Evolutionary conservation across 805 yeast species (phyloP), one percentile per base, ranked within the genome.

Genomic region (Teunomyces atbi): DNA sequence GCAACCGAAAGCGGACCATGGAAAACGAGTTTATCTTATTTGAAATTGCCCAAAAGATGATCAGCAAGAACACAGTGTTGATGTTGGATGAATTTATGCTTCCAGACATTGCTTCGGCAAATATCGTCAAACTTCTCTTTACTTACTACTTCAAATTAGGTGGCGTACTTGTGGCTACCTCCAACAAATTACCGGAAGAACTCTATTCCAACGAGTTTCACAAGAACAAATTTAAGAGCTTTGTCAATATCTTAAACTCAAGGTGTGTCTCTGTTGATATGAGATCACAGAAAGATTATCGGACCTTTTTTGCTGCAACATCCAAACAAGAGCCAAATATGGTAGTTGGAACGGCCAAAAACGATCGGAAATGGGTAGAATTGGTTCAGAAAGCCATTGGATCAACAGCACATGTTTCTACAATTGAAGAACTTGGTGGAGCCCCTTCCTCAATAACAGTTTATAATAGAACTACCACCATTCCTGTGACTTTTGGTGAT

Each of bases 101-200:
- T 26, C 91, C 91, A 0, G 91, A 85, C 58, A 73, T 86, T 30
- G 87, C 89, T 0, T 77, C 86, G 18, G 90, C 89, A 1, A 84
- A 83, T 55, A 82, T 85, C 30, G 67, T 85, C 46, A 80, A 82
- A 59, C 71, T 82, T 11, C 62, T 85, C 42, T 83, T 85, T 62
- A 81, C 85, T 0, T 83, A 79, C 59, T 85, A 79, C 64, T 84
- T 85, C 69, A 83, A 81, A 54, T 60, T 85, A 10, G 91, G 91
- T 2, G 91, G 91, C 4, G 87, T 85, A 0, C 62, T 85, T 37
- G 84, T 85, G 18, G 89, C 90, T 3, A 85, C 89, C 1, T 81
- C 88, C 2, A 85, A 85, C 54, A 73, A 86, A 58, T 65, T 84
- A 12, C 91, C 91, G 0, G 87, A 84, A 53, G 86, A 84, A 48